Percentiles rank a stretch among this genome's conserved stretches.
Conservation (phyloP, 2,329 filamentous ascomycete species). For the Xenoacremonium recifei region DNA sequence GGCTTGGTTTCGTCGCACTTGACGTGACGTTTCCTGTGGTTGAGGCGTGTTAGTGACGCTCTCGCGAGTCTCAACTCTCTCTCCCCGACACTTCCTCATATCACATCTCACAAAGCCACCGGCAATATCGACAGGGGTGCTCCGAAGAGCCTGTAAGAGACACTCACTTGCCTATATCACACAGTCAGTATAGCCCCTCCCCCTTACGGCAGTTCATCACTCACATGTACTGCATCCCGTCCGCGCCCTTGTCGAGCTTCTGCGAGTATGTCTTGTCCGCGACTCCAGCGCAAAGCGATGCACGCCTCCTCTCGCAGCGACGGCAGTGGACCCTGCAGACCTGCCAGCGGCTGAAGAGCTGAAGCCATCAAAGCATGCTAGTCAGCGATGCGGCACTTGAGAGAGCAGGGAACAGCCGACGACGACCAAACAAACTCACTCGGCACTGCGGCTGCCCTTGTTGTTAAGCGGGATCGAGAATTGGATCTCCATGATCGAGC, state of each 20-base stretch:
- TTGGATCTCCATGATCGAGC: slow-evolving; percentile 35
- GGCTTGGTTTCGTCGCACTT: slow-evolving; percentile 43
- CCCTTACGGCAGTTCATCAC: too few species aligned
- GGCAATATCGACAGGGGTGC: neutral
- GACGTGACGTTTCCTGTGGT: slow-evolving; percentile 37
- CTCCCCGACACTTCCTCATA: neutral
- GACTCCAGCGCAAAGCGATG: slow-evolving; percentile 39
- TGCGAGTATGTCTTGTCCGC: slow-evolving; percentile 35
- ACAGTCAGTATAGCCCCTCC: too few species aligned
- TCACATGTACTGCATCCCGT: slow-evolving; percentile 38
- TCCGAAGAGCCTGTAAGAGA: too few species aligned
- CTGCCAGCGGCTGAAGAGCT: slow-evolving; percentile 18
- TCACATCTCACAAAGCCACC: too few species aligned
- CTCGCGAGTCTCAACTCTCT: neutral
- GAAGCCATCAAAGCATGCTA: slow-evolving; percentile 3
- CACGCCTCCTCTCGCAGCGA: slow-evolving; percentile 25
- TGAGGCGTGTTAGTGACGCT: slow-evolving; percentile 12
- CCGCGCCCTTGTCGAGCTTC: slow-evolving; percentile 37
- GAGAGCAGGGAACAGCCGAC: neutral
- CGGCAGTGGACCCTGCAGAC: slow-evolving; percentile 14
- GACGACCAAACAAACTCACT: neutral
- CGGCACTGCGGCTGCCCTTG: slow-evolving; percentile 8
- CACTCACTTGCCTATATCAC: slow-evolving; percentile 32
- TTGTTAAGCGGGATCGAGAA: slow-evolving; percentile 32
- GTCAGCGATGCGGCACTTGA: slow-evolving; percentile 9